Base-by-base conservation (phyloP, 805 yeast species). In the Candida ulmi region DNA sequence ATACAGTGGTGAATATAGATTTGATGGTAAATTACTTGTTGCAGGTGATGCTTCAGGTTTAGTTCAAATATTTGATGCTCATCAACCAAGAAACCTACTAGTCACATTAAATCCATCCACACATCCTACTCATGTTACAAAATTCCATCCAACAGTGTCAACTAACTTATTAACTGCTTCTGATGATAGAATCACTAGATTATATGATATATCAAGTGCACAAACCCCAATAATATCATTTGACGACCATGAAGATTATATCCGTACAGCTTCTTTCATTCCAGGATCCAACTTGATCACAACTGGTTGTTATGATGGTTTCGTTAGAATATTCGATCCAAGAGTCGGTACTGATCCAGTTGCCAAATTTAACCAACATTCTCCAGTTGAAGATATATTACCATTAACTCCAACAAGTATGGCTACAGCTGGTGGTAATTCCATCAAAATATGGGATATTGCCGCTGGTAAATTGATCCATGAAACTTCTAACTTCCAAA, bases 21-120 rank as follows among this genome's bases (percentile, higher is more conserved):
- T 74, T 41, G 99, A 93, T 58, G 99, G 99, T 40, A 85, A 87
- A 57, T 72, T 93, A 34, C 61, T 93, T 23, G 95, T 84, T 17
- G 97, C 97, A 5, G 95, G 96, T 53, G 99, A 93, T 65, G 96
- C 95, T 12, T 78, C 93, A 3, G 99, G 99, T 16, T 60, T 87
- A 41, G 95, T 93, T 12, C 95, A 95, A 46, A 80, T 90, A 9
- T 91, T 85, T 57, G 97, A 93, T 60, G 80, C 95, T 25, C 69
- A 74, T 40, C 82, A 78, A 48, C 88, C 95, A 32, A 71, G 95
- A 50, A 79, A 87, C 17, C 67, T 88, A 17, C 68, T 91, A 41
- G 85, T 91, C 28, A 79, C 93, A 17, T 69, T 93, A 36, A 76
- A 78, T 40, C 96, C 97, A 6, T 80, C 95, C 0, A 65, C 83